phyloP scores from a whole-genome alignment of 177 flowering plant species.

The Telopea speciosissima region DNA sequence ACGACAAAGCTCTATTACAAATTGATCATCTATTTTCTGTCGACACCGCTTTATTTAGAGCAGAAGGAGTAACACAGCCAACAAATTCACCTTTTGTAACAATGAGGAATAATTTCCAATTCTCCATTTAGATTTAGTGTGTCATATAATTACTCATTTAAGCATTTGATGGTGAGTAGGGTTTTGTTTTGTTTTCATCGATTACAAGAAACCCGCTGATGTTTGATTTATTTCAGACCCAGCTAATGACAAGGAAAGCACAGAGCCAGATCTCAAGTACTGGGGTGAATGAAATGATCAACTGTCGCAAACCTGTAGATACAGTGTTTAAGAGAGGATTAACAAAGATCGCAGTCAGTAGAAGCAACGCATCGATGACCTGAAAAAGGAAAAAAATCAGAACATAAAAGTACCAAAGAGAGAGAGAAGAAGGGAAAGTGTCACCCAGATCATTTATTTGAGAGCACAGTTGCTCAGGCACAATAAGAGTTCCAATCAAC shows the following conservation, averaged over 20 bases:
- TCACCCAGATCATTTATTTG: too few species aligned
- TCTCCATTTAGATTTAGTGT: not conserved
- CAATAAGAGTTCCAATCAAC: too few species aligned
- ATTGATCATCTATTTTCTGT: constrained; percentile 29
- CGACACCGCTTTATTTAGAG: constrained; percentile 35
- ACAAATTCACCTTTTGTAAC: not conserved
- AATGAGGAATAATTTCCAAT: not conserved
- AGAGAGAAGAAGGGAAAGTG: not conserved
- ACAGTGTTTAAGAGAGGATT: not conserved
- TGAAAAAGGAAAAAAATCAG: not conserved
- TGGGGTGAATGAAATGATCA: not conserved
- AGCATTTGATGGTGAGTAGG: not conserved
- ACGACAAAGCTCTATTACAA: constrained; percentile 23
- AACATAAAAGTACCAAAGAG: not conserved
- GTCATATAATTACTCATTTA: not conserved
- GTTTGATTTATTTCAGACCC: not conserved
- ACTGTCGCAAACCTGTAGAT: not conserved
- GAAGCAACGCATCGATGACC: not conserved
- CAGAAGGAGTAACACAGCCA: constrained; percentile 11
- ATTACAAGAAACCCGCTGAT: not conserved
- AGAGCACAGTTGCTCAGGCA: too few species aligned
- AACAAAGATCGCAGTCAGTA: not conserved
- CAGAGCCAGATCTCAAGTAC: not conserved
- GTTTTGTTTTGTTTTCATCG: not conserved
- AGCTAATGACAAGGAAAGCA: not conserved